Evolutionary conservation across 176 grass and related monocot genomes (phyloP).

Genomic region (Saccharum officinarum): DNA sequence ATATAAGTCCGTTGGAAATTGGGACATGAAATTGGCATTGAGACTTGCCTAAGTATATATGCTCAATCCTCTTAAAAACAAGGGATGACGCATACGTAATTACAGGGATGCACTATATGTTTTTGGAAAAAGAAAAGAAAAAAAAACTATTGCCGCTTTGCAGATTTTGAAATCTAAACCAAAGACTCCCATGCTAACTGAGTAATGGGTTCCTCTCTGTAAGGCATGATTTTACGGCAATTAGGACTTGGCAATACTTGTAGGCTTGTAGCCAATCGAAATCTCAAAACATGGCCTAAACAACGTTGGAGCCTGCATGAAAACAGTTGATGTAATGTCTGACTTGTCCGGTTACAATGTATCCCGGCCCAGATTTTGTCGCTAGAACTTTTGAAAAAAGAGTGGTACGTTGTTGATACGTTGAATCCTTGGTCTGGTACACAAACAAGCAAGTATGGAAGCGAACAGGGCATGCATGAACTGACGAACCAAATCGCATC

Average conservation of each 20-base stretch:
- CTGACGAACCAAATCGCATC: background rate
- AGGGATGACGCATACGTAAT: too few relatives aligned
- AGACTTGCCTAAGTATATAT: too few relatives aligned
- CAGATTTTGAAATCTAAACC: background rate
- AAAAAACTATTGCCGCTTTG: background rate
- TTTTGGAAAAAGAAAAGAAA: too few relatives aligned
- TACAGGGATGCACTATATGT: too few relatives aligned
- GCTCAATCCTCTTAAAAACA: too few relatives aligned
- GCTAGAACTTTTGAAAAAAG: background rate
- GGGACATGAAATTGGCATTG: too few relatives aligned
- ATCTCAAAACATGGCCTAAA: background rate
- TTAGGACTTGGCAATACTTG: too few relatives aligned
- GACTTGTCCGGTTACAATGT: background rate
- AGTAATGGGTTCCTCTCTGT: background rate
- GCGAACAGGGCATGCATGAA: background rate
- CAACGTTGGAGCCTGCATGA: background rate
- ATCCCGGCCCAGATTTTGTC: background rate
- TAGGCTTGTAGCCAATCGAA: background rate
- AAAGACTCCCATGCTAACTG: background rate
- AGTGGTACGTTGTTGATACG: background rate
- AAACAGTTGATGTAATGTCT: background rate
- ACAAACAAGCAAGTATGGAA: background rate
- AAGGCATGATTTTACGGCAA: background rate
- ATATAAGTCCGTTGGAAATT: too few relatives aligned
- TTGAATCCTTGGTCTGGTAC: background rate